Evolutionary conservation across 73 alveolate genomes (phyloP), one percentile per base, ranked within the genome.

Genomic region (Paramecium pentaurelia): DNA sequence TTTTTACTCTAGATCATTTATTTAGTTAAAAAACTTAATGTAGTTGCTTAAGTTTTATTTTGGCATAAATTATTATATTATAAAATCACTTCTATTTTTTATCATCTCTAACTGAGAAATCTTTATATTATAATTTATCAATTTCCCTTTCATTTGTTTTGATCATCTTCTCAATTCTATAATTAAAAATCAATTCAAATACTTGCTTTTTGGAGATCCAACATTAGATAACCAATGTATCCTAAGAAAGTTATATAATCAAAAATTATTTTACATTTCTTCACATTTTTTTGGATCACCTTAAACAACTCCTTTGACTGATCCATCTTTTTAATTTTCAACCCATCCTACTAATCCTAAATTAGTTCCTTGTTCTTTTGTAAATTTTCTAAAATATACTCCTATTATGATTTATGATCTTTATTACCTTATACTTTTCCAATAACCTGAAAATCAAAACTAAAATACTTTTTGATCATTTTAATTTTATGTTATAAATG

Each of bases 261-360:
- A 28, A 9, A 27, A 68, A 32, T 18, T 54, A 7, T 34, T n/a
- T 68, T 68, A 68, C 84, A 73, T 73, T 73, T 73, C 36, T 40
- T 37, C n/a, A 16, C 87, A 73, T 8, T 37, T 73, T 11, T 73
- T 32, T 4, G 1, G 18, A 30, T 71, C 54, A 20, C 93, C 95
- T 84, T 91, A 51, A 20, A 75, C 93, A 45, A 54, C 93, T 28
- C 95, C 95, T 25, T n/a, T 71, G 27, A 91, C 93, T 20, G 95
- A 34, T 18, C 93, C 92, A 49, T 30, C 58, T 91, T 40, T 6
- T 47, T 90, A 22, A 54, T 91, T 91, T 36, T 91, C 54, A 16
- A 91, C 95, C 93, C 95, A 91, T 70, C 95, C 93, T 14, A 32
- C 51, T 16, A 91, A 60, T 47, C 93, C 87, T 4, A 91, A 85